Percentiles rank a stretch among this genome's conserved stretches.
Evolutionary conservation across 352 stramenopile genomes (phyloP).

Genomic region (Phytophthora quininea): DNA sequence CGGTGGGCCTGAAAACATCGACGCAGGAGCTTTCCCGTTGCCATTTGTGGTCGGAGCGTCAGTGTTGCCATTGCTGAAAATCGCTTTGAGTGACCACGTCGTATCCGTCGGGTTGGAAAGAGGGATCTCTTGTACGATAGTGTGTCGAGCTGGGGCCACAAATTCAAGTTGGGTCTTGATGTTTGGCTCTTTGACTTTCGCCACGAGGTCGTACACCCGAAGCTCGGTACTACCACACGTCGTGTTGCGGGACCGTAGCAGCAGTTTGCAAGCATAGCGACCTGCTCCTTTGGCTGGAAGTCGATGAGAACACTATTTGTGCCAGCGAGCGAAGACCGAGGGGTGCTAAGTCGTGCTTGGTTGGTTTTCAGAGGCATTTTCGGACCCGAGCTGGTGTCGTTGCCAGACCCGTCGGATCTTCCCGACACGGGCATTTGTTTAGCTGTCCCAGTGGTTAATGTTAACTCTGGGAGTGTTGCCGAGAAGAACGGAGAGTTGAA

Average conservation of each 20-base stretch:
- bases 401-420: slow-evolving; percentile 16
- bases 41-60: slow-evolving; percentile 26
- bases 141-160: slow-evolving; percentile 83
- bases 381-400: slow-evolving; percentile 10
- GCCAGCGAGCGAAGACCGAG: slow-evolving; percentile 39
- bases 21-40: slow-evolving; percentile 8
- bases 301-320: slow-evolving; percentile 68
- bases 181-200: slow-evolving; percentile 86
- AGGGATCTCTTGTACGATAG: slow-evolving; percentile 91
- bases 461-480: slow-evolving; percentile 60
- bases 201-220: slow-evolving; percentile 84
- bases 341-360: slow-evolving; percentile 57
- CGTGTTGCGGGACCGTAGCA: slow-evolving; percentile 65
- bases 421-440: slow-evolving; percentile 22
- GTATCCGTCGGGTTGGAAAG: slow-evolving; percentile 88
- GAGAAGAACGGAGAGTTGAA: slow-evolving; percentile 91
- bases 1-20: slow-evolving; percentile 75
- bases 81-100: slow-evolving; percentile 82
- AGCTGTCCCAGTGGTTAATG: slow-evolving; percentile 12
- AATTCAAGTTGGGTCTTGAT: slow-evolving; percentile 91
- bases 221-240: slow-evolving; percentile 74
- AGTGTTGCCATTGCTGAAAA: slow-evolving; percentile 45
- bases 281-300: slow-evolving; percentile 80
- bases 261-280: slow-evolving; percentile 72
- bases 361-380: slow-evolving; percentile 44